Base-by-base conservation (phyloP, 106 monocot genomes). In the Acorus gramineus region DNA sequence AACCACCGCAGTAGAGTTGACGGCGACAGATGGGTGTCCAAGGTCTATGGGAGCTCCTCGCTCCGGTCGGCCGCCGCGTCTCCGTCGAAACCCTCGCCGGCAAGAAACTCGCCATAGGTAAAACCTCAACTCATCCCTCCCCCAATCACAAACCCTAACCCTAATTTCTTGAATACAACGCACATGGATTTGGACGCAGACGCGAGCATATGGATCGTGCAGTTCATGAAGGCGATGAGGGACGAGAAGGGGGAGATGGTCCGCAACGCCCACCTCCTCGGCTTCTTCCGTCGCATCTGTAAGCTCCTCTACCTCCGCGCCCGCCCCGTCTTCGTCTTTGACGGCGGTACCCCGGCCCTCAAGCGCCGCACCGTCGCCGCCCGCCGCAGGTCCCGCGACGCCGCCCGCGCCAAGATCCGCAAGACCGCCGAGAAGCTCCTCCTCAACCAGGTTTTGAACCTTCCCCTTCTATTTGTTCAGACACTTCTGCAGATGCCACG, bases 141-240 rank as follows among this genome's bases (percentile, higher is more conserved):
- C 53, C 2, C 5, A 11, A 7, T 45, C 50, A 7, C 47, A 42
- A 69, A 48, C 62, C n/a, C n/a, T 13, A 6, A 42, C 10, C 49
- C 44, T 45, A 50, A 8, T 28, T 11, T 42, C 51, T 42, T 61
- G 56, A 43, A 43, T 52, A 6, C 52, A 51, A 54, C 62, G 9
- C 42, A 60, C 11, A 10, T n/a, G 52, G 55, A 3, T 55, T 7
- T 44, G 55, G 7, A 44, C 42, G 44, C 71, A 85, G 96, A 99
- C 61, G 98, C 98, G 60, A 99, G 98, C 78, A 99, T 99, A 69
- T 99, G 98, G 98, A 85, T 99, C 76, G 81, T 99, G 48, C 98
- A 99, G 73, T 99, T 99, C 92, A 86, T 92, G 83, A 92, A 89
- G 78, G 98, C 98, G 52, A 99, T 99, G 84, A 60, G 98, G 63